Conservation (phyloP, 2,329 filamentous ascomycete genomes). For the Cercospora brassicicola region DNA sequence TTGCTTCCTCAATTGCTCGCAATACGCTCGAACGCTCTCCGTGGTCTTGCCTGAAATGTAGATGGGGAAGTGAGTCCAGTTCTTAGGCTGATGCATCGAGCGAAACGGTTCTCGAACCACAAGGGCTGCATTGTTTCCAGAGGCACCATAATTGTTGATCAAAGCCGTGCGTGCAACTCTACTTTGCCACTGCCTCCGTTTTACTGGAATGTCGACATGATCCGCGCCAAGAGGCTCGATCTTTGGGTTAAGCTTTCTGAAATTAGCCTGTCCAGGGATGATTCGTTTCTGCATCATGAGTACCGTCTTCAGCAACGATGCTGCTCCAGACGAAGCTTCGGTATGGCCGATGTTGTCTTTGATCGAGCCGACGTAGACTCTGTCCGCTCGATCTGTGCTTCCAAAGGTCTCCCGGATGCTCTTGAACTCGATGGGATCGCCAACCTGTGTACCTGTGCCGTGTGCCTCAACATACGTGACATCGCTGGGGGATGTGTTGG, state of each 20-base stretch:
- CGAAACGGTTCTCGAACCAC: neutral
- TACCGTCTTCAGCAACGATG: conserved; percentile 39
- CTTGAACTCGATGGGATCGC: conserved; percentile 16
- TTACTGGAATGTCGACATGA: neutral
- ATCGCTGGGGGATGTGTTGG: conserved; percentile 9
- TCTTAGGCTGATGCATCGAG: too few species aligned
- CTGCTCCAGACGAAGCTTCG: conserved; percentile 39
- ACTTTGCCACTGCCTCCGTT: neutral
- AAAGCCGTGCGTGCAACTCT: neutral
- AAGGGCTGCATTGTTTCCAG: conserved; percentile 38
- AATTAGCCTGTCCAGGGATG: conserved; percentile 34
- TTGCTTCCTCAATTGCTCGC: too few species aligned
- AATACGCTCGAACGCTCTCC: too few species aligned
- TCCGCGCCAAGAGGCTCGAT: neutral
- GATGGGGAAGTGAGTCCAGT: too few species aligned
- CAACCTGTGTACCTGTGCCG: conserved; percentile 17
- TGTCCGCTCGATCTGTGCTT: neutral
- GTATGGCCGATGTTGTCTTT: conserved; percentile 42
- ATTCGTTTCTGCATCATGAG: conserved; percentile 38
- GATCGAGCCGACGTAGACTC: conserved; percentile 35
- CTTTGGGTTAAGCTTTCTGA: conserved; percentile 17
- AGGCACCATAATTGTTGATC: conserved; percentile 43
- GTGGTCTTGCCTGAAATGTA: too few species aligned
- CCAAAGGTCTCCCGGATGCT: conserved; percentile 4
- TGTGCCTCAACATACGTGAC: conserved; percentile 13